phyloP scores from a whole-genome alignment of 192 early-diverging fungal genomes.

The Coemansia sp. region DNA sequence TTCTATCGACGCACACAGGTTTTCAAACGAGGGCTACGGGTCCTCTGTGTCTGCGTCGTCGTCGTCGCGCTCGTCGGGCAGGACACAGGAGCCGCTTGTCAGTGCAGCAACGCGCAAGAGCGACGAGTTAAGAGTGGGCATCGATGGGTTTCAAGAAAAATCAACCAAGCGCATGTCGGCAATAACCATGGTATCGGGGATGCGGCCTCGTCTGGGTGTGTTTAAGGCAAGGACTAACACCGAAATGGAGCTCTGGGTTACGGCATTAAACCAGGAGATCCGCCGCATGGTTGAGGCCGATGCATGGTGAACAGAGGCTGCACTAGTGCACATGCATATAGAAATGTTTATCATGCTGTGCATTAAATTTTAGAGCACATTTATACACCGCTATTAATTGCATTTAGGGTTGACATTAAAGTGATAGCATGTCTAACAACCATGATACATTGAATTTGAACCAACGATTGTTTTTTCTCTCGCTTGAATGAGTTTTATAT shows the following conservation, averaged over 20 bases:
- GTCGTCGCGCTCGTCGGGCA: constrained; percentile 14
- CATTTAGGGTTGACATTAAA: no score
- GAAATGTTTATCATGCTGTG: no score
- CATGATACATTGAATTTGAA: no score
- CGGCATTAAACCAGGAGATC: constrained; percentile 56
- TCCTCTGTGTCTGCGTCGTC: constrained; percentile 36
- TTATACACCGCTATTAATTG: no score
- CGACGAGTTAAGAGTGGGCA: not conserved
- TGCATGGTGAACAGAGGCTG: constrained; percentile 25
- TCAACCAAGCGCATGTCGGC: constrained; percentile 26
- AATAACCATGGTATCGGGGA: constrained; percentile 27
- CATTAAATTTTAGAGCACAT: no score
- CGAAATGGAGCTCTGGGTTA: constrained; percentile 59
- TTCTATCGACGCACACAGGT: constrained; percentile 15
- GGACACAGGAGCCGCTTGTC: not conserved
- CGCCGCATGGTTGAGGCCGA: constrained; percentile 41
- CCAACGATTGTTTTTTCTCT: no score
- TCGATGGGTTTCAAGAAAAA: not conserved
- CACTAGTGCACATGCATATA: no score
- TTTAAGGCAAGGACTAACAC: constrained; percentile 49
- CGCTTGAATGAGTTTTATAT: no score
- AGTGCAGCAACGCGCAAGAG: constrained; percentile 23
- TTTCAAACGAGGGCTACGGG: constrained; percentile 23
- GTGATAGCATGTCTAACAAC: no score
- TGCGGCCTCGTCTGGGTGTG: constrained; percentile 41